These are phyloP conservation scores for Astragalus glycyphyllos DNA, from an alignment of 306 rosid species.

Conservation along the genomic window DNA sequence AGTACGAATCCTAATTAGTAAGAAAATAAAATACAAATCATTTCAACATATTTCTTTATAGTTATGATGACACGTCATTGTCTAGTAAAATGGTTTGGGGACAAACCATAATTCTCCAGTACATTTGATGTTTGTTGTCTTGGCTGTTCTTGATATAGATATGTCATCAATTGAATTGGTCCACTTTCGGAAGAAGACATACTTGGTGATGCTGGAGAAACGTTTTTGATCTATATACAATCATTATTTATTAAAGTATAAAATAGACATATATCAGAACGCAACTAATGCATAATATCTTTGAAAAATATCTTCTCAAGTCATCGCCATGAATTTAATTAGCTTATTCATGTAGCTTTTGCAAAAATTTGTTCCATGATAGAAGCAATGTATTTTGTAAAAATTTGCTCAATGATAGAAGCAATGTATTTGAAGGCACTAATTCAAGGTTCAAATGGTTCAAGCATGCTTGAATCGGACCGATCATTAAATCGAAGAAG, in stretches of 20 bases:
- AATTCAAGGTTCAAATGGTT: too few relatives aligned
- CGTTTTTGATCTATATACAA: neutral
- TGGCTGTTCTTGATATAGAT: constrained; percentile 17
- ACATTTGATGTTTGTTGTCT: constrained; percentile 32
- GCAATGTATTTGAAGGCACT: too few relatives aligned
- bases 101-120: constrained; percentile 27
- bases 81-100: constrained; percentile 13
- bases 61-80: neutral
- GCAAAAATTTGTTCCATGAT: too few relatives aligned
- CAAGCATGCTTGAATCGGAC: too few relatives aligned
- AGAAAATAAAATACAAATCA: too few relatives aligned
- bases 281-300: neutral
- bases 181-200: constrained; percentile 27
- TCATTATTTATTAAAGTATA: neutral
- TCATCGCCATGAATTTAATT: too few relatives aligned
- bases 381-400: too few relatives aligned
- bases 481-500: too few relatives aligned
- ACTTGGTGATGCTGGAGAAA: constrained; percentile 17
- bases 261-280: constrained; percentile 25
- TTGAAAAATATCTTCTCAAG: too few relatives aligned
- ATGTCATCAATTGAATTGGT: constrained; percentile 39
- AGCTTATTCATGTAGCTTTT: too few relatives aligned
- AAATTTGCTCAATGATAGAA: too few relatives aligned
- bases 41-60: neutral
- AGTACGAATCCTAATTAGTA: too few relatives aligned